These are phyloP conservation scores for Micractinium conductrix DNA, from an alignment of 139 green algal genomes.

Conservation along the genomic window DNA sequence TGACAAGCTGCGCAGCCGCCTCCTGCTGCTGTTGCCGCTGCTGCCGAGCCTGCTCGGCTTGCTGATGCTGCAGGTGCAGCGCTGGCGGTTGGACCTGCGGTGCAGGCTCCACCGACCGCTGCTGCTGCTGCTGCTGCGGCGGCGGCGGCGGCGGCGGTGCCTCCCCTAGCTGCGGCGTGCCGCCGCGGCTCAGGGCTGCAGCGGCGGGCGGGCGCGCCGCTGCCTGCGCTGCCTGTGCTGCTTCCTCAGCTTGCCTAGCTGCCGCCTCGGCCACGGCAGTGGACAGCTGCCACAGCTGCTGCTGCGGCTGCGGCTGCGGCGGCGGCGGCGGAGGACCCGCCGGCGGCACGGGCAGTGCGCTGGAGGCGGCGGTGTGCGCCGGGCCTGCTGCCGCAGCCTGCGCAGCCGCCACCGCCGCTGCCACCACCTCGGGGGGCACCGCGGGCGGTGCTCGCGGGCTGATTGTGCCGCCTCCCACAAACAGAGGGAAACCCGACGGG, in stretches of 20 bases:
- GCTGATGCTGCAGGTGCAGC: background rate
- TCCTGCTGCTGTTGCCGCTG: background rate
- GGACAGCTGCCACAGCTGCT: background rate
- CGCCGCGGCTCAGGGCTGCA: background rate
- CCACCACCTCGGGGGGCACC: background rate
- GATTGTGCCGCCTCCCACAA: slow-evolving; percentile 22
- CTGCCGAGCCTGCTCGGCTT: background rate
- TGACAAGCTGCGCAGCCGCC: background rate
- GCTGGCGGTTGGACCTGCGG: background rate
- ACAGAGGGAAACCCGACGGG: background rate
- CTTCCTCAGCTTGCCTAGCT: background rate
- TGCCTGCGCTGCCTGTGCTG: background rate
- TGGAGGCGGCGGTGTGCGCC: background rate
- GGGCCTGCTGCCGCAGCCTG: background rate
- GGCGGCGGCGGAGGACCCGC: background rate
- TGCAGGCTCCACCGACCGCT: background rate
- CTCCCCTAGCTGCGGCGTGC: background rate
- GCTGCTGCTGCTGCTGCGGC: background rate
- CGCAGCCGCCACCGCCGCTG: background rate
- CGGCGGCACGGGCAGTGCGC: background rate
- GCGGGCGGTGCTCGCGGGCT: background rate
- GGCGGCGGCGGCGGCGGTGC: background rate
- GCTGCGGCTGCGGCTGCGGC: background rate
- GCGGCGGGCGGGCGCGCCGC: background rate
- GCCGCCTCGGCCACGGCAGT: background rate